Conservation (phyloP, 1,139 yeast species). For the Yamadazyma dendronema region DNA sequence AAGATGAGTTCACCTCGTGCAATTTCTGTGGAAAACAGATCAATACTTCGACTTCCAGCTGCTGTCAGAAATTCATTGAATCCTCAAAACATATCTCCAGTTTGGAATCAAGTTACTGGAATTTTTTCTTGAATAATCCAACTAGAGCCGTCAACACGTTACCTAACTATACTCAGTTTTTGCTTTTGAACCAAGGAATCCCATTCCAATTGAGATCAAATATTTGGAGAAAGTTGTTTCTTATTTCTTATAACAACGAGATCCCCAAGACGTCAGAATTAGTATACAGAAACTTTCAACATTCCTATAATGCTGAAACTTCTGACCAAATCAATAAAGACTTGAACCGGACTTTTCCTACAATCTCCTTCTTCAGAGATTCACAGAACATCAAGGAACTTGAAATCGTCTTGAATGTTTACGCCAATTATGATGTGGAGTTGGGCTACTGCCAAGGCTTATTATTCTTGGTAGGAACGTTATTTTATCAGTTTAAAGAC, state of each 20-base stretch:
- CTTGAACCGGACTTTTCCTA: constrained; percentile 62
- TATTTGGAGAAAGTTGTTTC: constrained; percentile 39
- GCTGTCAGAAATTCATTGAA: constrained; percentile 13
- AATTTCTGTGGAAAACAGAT: constrained; percentile 17
- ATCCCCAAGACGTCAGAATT: constrained; percentile 38
- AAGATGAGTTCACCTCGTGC: constrained; percentile 41
- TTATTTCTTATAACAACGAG: constrained; percentile 26
- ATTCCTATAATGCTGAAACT: constrained; percentile 40
- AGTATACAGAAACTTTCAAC: constrained; percentile 43
- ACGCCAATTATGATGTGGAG: constrained; percentile 65
- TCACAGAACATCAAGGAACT: constrained; percentile 44
- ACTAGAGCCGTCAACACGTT: constrained; percentile 45
- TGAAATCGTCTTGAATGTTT: constrained; percentile 61
- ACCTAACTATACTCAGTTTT: constrained; percentile 46
- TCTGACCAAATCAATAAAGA: constrained; percentile 61
- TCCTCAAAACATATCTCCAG: constrained; percentile 19
- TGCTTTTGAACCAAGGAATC: constrained; percentile 40
- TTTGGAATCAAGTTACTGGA: constrained; percentile 45
- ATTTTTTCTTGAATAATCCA: constrained; percentile 44
- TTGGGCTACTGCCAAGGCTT: constrained; percentile 75
- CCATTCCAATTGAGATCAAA: constrained; percentile 37
- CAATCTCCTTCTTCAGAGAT: constrained; percentile 48
- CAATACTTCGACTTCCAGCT: constrained; percentile 3
- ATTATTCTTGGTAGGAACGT: constrained; percentile 63
- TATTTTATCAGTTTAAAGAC: constrained; percentile 52